Base-by-base conservation (phyloP, 176 grass and related monocot genomes). In the Dactylis glomerata region DNA sequence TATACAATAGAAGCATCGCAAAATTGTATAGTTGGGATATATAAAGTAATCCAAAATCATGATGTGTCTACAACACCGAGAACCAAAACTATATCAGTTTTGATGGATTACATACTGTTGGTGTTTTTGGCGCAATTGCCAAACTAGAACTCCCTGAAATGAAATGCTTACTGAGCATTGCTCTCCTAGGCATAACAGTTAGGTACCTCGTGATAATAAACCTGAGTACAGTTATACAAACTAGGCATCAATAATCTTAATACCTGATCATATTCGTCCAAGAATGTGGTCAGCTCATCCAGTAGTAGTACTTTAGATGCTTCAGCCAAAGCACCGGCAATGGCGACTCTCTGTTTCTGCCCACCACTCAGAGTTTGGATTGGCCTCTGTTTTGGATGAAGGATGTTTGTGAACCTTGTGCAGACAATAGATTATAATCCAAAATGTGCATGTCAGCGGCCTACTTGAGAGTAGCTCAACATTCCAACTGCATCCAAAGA, bases 341-440 rank as follows among this genome's bases (percentile, higher is more conserved):
- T 94, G 76, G 95, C 95, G 86, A 97, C 92, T 81, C 95, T 90
- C 80, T 97, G 92, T 88, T 98, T 98, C 93, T 98, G 96, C 74
- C 93, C 96, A 61, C 93, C 93, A 82, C 96, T 98, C 68, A 97
- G 79, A 76, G 90, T 97, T 86, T 94, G 92, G 72, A 97, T 94
- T 79, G 90, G 95, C 67, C 95, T 97, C 95, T 97, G 91, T 82
- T 56, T 88, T 58, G 82, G 41, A 92, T 80, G 79, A 86, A 92
- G 66, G 50, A 63, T 81, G 67, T 83, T 83, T 90, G 77, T 87
- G 47, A 90, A 87, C 69, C 57, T 76, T 68, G 58, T 68, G 36
- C 41, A 87, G 17, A 83, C n/a, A 79, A 83, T 83, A 79, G 3
- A 86, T 83, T 75, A 90, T 75, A 86, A 80, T 90, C 80, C 84